Evolutionary conservation across 495 filamentous ascomycete genomes (phyloP).

Genomic region (Thozetella sp.): DNA sequence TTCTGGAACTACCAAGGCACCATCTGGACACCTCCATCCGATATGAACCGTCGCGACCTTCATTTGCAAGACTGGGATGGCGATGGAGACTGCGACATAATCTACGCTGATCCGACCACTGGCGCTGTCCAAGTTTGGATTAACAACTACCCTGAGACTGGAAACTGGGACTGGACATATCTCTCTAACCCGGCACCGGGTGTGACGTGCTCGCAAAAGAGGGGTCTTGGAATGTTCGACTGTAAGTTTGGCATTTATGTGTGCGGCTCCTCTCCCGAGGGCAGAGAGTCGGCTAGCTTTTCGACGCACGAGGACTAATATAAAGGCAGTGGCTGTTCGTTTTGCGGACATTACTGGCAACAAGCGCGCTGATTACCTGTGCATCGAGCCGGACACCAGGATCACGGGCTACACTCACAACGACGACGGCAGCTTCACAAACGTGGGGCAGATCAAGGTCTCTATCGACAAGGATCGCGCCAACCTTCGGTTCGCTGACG

Average conservation of each 20-base stretch:
- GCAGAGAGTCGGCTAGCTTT: too few relatives aligned
- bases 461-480: conserved; percentile 13
- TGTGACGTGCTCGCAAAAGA: conserved; percentile 18
- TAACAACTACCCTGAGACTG: conserved; percentile 17
- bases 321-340: conserved; percentile 8
- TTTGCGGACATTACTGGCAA: conserved; percentile 27
- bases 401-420: neutral
- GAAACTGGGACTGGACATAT: conserved; percentile 7
- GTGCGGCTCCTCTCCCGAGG: too few relatives aligned
- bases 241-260: neutral
- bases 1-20: conserved; percentile 8
- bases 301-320: too few relatives aligned
- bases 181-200: conserved; percentile 1
- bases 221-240: conserved; percentile 22
- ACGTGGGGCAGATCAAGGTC: conserved; percentile 10
- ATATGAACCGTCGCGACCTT: conserved; percentile 20
- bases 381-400: conserved; percentile 16
- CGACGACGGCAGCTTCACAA: conserved; percentile 5
- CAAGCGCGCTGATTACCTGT: conserved; percentile 22
- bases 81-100: conserved; percentile 27
- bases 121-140: conserved; percentile 19
- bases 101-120: conserved; percentile 16
- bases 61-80: conserved; percentile 29
- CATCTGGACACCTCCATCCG: conserved; percentile 1
- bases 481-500: conserved; percentile 22